phyloP scores from a whole-genome alignment of 2,329 filamentous ascomycete genomes.

The Pseudocercospora macadamiae region DNA sequence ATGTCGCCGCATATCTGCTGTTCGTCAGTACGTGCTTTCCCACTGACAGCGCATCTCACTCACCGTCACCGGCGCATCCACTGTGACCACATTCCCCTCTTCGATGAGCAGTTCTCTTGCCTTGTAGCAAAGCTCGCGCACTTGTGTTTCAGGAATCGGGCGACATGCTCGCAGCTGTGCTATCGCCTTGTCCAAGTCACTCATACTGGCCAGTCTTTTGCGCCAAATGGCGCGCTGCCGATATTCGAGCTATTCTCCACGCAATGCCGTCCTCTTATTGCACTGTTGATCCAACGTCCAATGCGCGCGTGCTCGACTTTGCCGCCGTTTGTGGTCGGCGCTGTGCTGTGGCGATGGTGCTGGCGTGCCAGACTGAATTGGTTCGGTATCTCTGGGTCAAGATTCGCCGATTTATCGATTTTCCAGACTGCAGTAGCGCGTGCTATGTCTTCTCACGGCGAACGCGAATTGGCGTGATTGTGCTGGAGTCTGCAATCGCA shows the following conservation, averaged over 20 bases:
- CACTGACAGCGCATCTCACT: conserved; percentile 28
- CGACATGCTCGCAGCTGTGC: conserved; percentile 93
- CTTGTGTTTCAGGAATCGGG: conserved; percentile 92
- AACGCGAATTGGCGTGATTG: no score
- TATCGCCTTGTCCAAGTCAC: conserved; percentile 93
- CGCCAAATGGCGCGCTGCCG: conserved; percentile 25
- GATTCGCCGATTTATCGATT: no score
- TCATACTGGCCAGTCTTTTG: conserved; percentile 60
- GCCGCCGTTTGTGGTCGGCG: no score
- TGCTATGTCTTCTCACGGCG: no score
- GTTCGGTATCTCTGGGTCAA: no score
- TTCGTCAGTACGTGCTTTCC: conserved; percentile 16
- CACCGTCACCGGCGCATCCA: conserved; percentile 92
- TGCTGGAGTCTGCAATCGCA: neutral
- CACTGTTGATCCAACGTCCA: neutral
- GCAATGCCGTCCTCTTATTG: neutral
- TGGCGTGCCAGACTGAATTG: no score
- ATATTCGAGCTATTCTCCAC: neutral
- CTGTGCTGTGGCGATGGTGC: no score
- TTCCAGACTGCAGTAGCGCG: no score
- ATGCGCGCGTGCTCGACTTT: no score
- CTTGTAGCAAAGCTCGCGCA: conserved; percentile 96
- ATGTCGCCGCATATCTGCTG: conserved; percentile 89
- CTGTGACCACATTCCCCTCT: conserved; percentile 94
- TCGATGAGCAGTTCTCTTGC: conserved; percentile 94